Percentiles rank a stretch among this genome's conserved stretches.
Evolutionary conservation across 805 yeast genomes (phyloP).

Genomic region (Candida manassasensis): DNA sequence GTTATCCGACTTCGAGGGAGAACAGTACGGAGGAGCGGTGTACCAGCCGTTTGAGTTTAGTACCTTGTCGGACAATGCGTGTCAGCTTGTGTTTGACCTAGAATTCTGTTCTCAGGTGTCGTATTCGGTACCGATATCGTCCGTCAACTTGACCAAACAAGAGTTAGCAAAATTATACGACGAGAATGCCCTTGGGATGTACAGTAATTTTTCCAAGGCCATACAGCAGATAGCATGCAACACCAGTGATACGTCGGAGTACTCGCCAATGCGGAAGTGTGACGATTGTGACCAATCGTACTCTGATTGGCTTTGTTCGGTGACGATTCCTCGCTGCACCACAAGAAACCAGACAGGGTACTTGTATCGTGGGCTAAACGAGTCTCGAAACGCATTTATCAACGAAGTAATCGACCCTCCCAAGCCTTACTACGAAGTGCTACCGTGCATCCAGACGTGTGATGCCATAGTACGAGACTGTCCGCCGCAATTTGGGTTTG

Average conservation of each 20-base stretch:
- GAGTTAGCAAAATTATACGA: slow-evolving; percentile 50
- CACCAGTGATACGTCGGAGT: slow-evolving; percentile 56
- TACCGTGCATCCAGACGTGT: slow-evolving; percentile 85
- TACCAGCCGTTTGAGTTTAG: slow-evolving; percentile 54
- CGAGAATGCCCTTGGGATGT: slow-evolving; percentile 49
- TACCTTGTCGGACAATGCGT: slow-evolving; percentile 50
- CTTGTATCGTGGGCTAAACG: slow-evolving; percentile 39
- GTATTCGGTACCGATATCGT: slow-evolving; percentile 66
- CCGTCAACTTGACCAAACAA: slow-evolving; percentile 8
- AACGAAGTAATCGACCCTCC: slow-evolving; percentile 49
- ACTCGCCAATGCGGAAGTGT: slow-evolving; percentile 73
- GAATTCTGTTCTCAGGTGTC: slow-evolving; percentile 80
- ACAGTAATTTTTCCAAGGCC: slow-evolving; percentile 66
- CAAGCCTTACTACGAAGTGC: slow-evolving; percentile 64
- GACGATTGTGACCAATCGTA: slow-evolving; percentile 67
- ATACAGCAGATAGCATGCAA: slow-evolving; percentile 76
- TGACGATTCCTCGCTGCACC: slow-evolving; percentile 82
- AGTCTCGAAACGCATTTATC: slow-evolving; percentile 59
- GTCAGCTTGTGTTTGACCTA: slow-evolving; percentile 70
- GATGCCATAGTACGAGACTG: slow-evolving; percentile 76
- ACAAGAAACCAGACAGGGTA: slow-evolving; percentile 44
- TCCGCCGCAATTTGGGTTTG: slow-evolving; percentile 70
- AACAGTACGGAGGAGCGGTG: slow-evolving; percentile 57
- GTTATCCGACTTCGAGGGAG: slow-evolving; percentile 42
- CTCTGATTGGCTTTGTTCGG: slow-evolving; percentile 85